Evolutionary conservation across 805 yeast species (phyloP).

Genomic region (Groenewaldozyma tartarivorans): DNA sequence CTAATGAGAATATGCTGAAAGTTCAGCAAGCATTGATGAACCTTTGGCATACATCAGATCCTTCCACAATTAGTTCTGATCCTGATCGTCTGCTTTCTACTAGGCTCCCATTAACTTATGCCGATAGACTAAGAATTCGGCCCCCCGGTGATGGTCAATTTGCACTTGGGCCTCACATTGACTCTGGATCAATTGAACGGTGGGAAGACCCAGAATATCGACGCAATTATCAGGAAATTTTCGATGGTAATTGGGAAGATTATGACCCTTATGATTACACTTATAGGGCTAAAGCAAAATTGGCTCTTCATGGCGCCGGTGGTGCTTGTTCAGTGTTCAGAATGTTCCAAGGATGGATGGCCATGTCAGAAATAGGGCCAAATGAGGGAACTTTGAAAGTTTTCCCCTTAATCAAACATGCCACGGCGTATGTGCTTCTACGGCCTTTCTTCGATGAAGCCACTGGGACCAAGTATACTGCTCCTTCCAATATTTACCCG

Average conservation of each 20-base stretch:
- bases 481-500: slow-evolving; percentile 11
- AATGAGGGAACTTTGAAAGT: slow-evolving; percentile 35
- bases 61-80: neutral
- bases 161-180: slow-evolving; percentile 32
- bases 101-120: slow-evolving; percentile 29
- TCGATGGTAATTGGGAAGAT: slow-evolving; percentile 33
- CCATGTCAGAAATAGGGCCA: slow-evolving; percentile 29
- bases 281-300: slow-evolving; percentile 26
- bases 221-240: slow-evolving; percentile 28
- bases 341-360: slow-evolving; percentile 38
- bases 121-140: slow-evolving; percentile 35
- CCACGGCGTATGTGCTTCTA: slow-evolving; percentile 32
- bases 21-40: slow-evolving; percentile 24
- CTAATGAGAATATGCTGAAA: slow-evolving; percentile 30
- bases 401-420: slow-evolving; percentile 29
- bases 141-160: slow-evolving; percentile 27
- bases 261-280: slow-evolving; percentile 33
- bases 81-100: slow-evolving; percentile 15
- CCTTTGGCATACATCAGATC: slow-evolving; percentile 26
- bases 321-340: slow-evolving; percentile 30
- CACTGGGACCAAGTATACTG: neutral
- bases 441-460: slow-evolving; percentile 30
- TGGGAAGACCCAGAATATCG: slow-evolving; percentile 37
- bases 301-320: slow-evolving; percentile 27
- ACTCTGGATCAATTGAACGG: slow-evolving; percentile 34